Percentiles rank a stretch among this genome's conserved stretches.
phyloP scores from a whole-genome alignment of 2,329 filamentous ascomycete genomes.

The Trichoderma pleuroti region DNA sequence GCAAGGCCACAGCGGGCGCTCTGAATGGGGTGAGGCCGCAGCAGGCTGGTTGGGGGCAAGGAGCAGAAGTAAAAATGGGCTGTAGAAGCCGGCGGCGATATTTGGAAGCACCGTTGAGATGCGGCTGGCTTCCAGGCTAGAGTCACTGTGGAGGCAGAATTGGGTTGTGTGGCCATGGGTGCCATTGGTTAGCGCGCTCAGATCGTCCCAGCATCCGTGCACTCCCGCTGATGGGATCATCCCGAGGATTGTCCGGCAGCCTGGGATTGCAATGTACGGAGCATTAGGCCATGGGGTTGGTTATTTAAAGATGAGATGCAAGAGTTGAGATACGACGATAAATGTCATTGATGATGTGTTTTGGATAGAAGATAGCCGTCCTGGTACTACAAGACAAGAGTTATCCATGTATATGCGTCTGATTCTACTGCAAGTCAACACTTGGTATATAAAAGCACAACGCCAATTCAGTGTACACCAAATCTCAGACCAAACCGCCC shows the following conservation, averaged over 20 bases:
- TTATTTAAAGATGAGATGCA: not conserved
- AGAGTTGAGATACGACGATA: not conserved
- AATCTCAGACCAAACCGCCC: not conserved
- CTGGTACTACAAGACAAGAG: not conserved
- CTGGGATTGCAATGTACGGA: not conserved
- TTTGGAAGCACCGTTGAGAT: slow-evolving; percentile 13
- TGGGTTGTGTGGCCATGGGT: slow-evolving; percentile 1
- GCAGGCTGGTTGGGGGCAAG: not conserved
- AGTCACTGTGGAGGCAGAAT: slow-evolving; percentile 29
- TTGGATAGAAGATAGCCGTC: not conserved
- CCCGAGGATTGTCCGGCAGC: slow-evolving; percentile 10
- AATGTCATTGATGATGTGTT: not conserved
- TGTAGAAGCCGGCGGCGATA: slow-evolving; percentile 5
- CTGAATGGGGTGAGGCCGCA: not conserved
- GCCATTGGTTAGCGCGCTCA: not conserved
- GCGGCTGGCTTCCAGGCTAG: slow-evolving; percentile 11
- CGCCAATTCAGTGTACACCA: not conserved
- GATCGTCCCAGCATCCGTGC: not conserved
- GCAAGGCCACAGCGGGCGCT: slow-evolving; percentile 11
- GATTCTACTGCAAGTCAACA: not conserved
- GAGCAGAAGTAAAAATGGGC: slow-evolving; percentile 10
- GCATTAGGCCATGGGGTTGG: not conserved
- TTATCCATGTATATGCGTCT: not conserved
- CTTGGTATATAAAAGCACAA: not conserved
- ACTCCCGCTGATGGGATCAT: not conserved